Base-by-base conservation (phyloP, 1,139 yeast species). In the Candida freyschussii region DNA sequence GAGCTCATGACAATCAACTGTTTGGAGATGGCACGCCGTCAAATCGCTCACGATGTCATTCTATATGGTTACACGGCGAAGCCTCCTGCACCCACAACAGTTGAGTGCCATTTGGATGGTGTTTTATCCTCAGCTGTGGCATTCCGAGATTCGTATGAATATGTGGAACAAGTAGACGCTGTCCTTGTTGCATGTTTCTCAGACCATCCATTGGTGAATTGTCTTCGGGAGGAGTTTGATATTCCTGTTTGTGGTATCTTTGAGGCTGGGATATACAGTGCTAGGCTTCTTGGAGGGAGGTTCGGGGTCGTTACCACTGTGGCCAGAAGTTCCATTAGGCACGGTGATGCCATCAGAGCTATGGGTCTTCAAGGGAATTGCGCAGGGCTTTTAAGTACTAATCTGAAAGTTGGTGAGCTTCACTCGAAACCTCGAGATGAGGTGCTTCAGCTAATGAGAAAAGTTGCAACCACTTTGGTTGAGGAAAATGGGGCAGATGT, bases 301-400 rank as follows among this genome's bases (percentile, higher is more conserved):
- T 45, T 45, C 27, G 50, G 50, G 13, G 36, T 45, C 15, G 36
- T 45, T 6, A 45, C 48, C 12, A 45, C 50, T 3, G 50, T 45
- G 6, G 30, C 29, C 10, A 34, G 44, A 32, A 40, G 45, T 8
- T 42, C 48, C 12, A 37, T 44, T n/a, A 41, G 50, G 36, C 50
- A 45, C 15, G 43, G 33, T 8, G 54, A 47, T 35, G 55, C 53
- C 3, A 49, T 58, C 4, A 49, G 45, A 30, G 44, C 43, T 15
- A 51, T 49, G 40, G 62, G 62, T 0, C 35, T 57, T 10, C 41
- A 42, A 8, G 53, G 51, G 2, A 48, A 43, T 26, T 57, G 61
- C 37, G 62, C 60, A 8, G 63, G 63, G 2, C 39, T 57, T 11
- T 32, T 55, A 13, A 56, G 60, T 13, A 57, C 62, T 1, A 56